Evolutionary conservation across 352 stramenopile species (phyloP), one percentile per base, ranked within the genome.

Genomic region (Poterioochromonas sp.): DNA sequence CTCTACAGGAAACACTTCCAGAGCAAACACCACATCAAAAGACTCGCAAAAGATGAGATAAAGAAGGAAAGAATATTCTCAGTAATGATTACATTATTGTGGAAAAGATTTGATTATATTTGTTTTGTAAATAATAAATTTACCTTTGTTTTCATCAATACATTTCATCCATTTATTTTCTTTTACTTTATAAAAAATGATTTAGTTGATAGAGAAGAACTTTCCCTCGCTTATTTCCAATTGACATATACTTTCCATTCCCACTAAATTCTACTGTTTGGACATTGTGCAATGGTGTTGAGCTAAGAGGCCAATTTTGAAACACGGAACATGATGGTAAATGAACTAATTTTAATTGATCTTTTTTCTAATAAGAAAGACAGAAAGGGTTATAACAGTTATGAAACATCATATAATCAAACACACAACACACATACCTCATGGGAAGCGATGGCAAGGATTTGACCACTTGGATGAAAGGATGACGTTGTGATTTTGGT

Each of bases 231-330:
- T 97, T 94, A 84, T 98, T 99, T 34, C 95, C 95, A 22, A 97
- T 83, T 0, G 93, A 93, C 73, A 99, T 90, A 83, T 92, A 94
- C 41, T 84, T 91, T 74, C 91, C 95, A 81, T 88, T 88, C 0
- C 93, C 93, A 77, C 92, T 97, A 80, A 99, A 99, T 81, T 96
- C 93, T 83, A 98, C 89, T 60, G 86, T 87, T 76, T 90, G 95
- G 43, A 98, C 93, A 85, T 98, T 98, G 64, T 95, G 88, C 18
- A 99, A 83, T n/a, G 95, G 95, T 58, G 95, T 98, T 53, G 91
- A 90, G 40, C 88, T 84, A 34, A 94, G 98, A 1, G 95, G 95
- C 95, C 95, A 99, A 86, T 99, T 99, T 37, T 88, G 85, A 80
- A 98, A 98, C 26, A 98, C 94, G 32, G 92, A 98, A 63, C 89